phyloP scores from a whole-genome alignment of 1,284 basidiomycete species.

The Malassezia brasiliensis region DNA sequence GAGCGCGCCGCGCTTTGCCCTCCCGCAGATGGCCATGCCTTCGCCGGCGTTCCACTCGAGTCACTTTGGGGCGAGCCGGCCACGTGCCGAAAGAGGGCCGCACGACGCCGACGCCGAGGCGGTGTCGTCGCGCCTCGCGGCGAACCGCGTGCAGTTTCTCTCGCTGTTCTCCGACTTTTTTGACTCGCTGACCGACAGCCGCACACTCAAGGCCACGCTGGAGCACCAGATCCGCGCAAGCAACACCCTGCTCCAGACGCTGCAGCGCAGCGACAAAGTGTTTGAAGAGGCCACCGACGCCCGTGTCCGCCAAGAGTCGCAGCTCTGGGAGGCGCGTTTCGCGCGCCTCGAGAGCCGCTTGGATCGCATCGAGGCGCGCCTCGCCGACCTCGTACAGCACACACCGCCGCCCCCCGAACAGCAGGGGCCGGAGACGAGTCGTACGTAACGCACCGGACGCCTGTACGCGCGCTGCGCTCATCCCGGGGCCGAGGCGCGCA shows the following conservation, averaged over 20 bases:
- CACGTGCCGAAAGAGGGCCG: not conserved
- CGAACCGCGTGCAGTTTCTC: slow-evolving; percentile 36
- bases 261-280: slow-evolving; percentile 37
- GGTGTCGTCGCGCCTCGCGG: not conserved
- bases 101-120: not conserved
- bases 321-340: slow-evolving; percentile 31
- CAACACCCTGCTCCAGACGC: slow-evolving; percentile 42
- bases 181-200: slow-evolving; percentile 41
- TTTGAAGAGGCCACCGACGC: slow-evolving; percentile 42
- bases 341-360: slow-evolving; percentile 23
- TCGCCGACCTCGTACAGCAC: not conserved
- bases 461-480: too few species aligned
- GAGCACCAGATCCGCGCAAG: slow-evolving; percentile 44
- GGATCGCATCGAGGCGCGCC: slow-evolving; percentile 1
- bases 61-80: slow-evolving; percentile 17
- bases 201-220: slow-evolving; percentile 42
- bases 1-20: not conserved
- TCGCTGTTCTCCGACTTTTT: slow-evolving; percentile 44
- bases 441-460: too few species aligned
- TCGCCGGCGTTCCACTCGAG: slow-evolving; percentile 44
- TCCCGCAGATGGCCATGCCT: slow-evolving; percentile 36
- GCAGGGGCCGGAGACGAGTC: too few species aligned
- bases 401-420: too few species aligned
- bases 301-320: slow-evolving; percentile 30
- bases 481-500: too few species aligned